Evolutionary conservation across 345 rosid species (phyloP).

Genomic region (Eucalyptus albens): DNA sequence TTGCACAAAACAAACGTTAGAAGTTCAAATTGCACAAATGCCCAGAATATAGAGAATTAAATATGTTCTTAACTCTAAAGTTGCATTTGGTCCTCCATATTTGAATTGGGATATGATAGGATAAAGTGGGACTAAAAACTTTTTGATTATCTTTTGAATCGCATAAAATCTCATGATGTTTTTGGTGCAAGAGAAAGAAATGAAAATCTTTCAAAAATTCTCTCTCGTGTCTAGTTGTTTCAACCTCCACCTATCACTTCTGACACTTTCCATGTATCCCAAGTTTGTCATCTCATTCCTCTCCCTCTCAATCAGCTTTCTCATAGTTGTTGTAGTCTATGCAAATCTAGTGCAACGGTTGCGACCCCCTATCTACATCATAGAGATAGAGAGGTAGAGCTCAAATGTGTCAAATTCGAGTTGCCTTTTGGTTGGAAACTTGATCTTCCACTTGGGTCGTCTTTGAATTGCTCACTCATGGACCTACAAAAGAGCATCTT

Average conservation of each 20-base stretch:
- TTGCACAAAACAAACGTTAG: background rate
- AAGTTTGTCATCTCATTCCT: background rate
- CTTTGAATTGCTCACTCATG: background rate
- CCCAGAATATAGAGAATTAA: background rate
- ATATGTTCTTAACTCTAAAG: background rate
- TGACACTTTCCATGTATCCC: background rate
- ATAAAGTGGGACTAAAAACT: background rate
- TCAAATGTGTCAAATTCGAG: background rate
- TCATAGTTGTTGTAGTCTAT: background rate
- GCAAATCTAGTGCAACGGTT: background rate
- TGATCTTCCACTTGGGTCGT: background rate
- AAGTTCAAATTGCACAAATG: background rate
- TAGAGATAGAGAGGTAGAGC: background rate
- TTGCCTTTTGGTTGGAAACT: background rate
- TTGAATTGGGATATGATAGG: rapidly evolving
- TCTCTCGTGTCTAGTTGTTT: rapidly evolving
- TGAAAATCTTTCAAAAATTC: background rate
- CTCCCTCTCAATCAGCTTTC: background rate
- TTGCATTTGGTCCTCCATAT: background rate
- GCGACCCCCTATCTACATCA: background rate
- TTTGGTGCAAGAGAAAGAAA: background rate
- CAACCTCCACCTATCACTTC: background rate
- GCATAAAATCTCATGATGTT: rapidly evolving
- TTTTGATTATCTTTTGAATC: background rate
- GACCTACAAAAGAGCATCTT: background rate